Evolutionary conservation across 345 rosid genomes (phyloP), one percentile per base, ranked within the genome.

Genomic region (Linum usitatissimum): DNA sequence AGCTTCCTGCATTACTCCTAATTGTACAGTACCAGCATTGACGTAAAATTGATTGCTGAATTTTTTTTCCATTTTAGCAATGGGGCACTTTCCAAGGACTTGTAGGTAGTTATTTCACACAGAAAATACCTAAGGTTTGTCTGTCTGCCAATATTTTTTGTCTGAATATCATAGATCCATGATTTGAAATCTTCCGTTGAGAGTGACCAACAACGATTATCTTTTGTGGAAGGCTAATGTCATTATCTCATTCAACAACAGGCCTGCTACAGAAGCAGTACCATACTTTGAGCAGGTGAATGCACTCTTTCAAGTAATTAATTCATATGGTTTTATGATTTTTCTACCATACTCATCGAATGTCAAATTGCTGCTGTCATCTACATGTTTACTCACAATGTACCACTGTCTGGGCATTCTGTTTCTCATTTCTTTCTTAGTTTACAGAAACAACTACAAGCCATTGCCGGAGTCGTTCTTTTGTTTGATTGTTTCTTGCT

Each of bases 271-370:
- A 18, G 98, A 92, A 84, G 96, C 98, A 30, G 96, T 89, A 59
- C 96, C 96, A 5, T 92, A 88, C 81, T 92, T 92, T 75, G 95
- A 92, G 80, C 93, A 85, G 96, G 96, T 92, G 75, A 67, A 57
- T 36, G 31, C 65, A 51, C 65, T 66, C 17, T 65, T 68, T 30
- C 42, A 42, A 48, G 45, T 28, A 28, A 31, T 45, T 49, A 23
- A 2, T 30, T 6, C 53, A 49, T 62, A 34, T 53, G 2, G 7
- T 19, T 60, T 65, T 58, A 17, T 40, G 53, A 9, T 3, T 28
- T 70, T 40, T 53, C 21, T 5, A 19, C 14, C 36, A 10, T 53
- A 14, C 18, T 63, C 30, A n/a, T 48, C 18, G 23, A 12, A n/a
- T 57, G 65, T 6, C 6, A 10, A 34, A 34, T 4, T 34, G 1